Evolutionary conservation across 257 asterid species (phyloP).

Genomic region (Capsicum baccatum): DNA sequence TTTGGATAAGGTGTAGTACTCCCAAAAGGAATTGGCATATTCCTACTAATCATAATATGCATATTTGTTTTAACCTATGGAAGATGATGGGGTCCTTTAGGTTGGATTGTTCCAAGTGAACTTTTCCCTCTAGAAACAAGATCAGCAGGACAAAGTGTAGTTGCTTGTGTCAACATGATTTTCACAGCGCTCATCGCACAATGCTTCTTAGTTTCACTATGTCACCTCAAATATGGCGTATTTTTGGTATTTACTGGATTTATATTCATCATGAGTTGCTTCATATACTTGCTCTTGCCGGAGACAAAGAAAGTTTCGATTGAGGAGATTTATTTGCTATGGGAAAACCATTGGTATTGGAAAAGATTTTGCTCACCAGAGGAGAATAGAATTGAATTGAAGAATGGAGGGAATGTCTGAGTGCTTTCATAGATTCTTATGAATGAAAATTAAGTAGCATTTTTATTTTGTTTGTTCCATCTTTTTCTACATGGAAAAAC

Average conservation of each 20-base stretch:
- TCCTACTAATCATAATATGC: conserved; percentile 65
- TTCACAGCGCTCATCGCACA: conserved; percentile 81
- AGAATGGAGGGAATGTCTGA: neutral
- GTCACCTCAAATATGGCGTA: conserved; percentile 74
- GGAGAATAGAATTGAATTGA: conserved; percentile 24
- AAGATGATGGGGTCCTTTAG: conserved; percentile 86
- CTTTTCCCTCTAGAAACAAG: conserved; percentile 80
- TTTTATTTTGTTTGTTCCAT: neutral
- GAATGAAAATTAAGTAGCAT: neutral
- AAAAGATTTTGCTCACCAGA: conserved; percentile 55
- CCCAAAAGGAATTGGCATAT: conserved; percentile 51
- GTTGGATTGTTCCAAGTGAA: conserved; percentile 89
- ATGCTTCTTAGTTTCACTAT: conserved; percentile 66
- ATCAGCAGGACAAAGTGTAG: conserved; percentile 83
- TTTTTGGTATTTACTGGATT: conserved; percentile 66
- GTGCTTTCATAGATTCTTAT: neutral
- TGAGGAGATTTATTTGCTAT: conserved; percentile 76
- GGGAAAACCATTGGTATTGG: conserved; percentile 82
- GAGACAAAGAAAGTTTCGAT: conserved; percentile 94
- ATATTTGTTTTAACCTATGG: conserved; percentile 70
- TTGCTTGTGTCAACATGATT: conserved; percentile 80
- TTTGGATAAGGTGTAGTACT: conserved; percentile 70
- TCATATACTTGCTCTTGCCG: conserved; percentile 73
- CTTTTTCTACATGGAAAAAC: neutral
- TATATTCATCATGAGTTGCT: conserved; percentile 62